Evolutionary conservation across 2,329 filamentous ascomycete species (phyloP).

Genomic region (Orbilia ellipsospora): DNA sequence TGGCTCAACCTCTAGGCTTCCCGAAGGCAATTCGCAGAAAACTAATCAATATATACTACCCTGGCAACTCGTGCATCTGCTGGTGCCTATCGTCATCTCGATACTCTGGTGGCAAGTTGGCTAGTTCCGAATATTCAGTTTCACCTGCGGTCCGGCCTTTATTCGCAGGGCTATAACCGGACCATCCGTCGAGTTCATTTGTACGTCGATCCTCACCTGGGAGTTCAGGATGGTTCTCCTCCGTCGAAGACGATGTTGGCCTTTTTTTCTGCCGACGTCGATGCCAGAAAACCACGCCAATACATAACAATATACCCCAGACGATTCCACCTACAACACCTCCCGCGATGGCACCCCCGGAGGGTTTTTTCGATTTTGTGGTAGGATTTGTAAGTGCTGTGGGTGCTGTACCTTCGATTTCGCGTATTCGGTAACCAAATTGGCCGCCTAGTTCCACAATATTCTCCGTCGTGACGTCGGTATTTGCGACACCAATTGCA

Average conservation of each 20-base stretch:
- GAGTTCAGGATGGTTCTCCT: neutral
- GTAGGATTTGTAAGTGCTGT: neutral
- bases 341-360: constrained; percentile 65
- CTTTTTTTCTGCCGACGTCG: neutral
- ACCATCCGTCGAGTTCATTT: neutral
- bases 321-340: constrained; percentile 66
- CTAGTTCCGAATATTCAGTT: neutral
- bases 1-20: too few relatives aligned
- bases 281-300: constrained; percentile 63
- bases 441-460: constrained; percentile 19
- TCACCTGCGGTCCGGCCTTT: neutral
- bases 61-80: neutral
- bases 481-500: constrained; percentile 26
- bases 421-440: constrained; percentile 1
- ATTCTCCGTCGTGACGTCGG: constrained; percentile 6
- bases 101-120: neutral
- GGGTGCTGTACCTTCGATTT: constrained; percentile 12
- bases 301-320: constrained; percentile 61
- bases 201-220: neutral
- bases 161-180: neutral
- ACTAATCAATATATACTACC: neutral
- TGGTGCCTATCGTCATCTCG: neutral
- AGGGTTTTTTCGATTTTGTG: constrained; percentile 46
- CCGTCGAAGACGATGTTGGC: neutral
- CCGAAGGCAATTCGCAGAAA: too few relatives aligned